These are phyloP conservation scores for Penicillium chermesinum DNA, from an alignment of 495 filamentous ascomycete species.

Conservation along the genomic window DNA sequence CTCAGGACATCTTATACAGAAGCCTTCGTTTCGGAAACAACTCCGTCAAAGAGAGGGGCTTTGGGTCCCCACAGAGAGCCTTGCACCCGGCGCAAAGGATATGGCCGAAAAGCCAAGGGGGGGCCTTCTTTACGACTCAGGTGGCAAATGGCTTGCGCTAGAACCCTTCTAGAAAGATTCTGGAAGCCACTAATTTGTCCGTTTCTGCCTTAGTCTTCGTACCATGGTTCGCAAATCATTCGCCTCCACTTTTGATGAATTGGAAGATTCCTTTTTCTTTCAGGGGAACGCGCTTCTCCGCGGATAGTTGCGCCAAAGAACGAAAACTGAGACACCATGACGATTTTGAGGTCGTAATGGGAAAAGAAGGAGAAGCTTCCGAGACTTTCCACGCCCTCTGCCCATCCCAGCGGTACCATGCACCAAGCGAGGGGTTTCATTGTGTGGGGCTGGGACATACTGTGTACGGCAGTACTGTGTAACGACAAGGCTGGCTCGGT, in stretches of 20 bases:
- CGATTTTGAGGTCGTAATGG: neutral
- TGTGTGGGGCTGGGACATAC: too few species aligned
- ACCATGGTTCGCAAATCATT: slow-evolving; percentile 1
- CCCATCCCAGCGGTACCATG: too few species aligned
- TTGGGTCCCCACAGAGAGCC: too few species aligned
- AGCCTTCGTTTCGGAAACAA: too few species aligned
- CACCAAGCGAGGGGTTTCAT: too few species aligned
- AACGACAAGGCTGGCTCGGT: too few species aligned
- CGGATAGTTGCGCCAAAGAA: slow-evolving; percentile 2
- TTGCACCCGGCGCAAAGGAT: too few species aligned
- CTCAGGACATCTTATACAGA: too few species aligned
- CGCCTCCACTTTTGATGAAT: slow-evolving; percentile 1
- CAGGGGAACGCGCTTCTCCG: neutral
- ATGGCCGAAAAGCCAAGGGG: neutral
- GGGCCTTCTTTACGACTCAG: neutral
- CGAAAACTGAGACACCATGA: neutral
- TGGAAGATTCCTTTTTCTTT: slow-evolving; percentile 1
- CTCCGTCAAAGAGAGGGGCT: too few species aligned
- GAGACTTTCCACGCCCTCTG: too few species aligned
- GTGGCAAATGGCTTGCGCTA: slow-evolving; percentile 22
- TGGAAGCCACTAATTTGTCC: slow-evolving; percentile 29
- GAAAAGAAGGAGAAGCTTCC: too few species aligned
- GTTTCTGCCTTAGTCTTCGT: neutral
- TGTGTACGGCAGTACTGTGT: too few species aligned
- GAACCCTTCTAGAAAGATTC: slow-evolving; percentile 35